phyloP scores from a whole-genome alignment of 2,329 filamentous ascomycete species.

The Didymella pinodella region DNA sequence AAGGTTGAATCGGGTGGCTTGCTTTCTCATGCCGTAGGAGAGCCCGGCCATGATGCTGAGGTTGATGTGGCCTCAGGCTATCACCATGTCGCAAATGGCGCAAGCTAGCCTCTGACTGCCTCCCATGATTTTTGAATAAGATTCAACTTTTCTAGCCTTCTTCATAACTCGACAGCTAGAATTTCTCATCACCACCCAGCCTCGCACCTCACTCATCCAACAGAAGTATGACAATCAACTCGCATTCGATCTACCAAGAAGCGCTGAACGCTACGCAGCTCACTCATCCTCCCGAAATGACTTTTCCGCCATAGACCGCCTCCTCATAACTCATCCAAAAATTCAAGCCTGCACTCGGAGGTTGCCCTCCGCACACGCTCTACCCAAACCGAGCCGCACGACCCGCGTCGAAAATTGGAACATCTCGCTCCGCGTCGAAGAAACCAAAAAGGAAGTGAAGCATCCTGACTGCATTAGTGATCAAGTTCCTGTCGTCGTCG shows the following conservation, averaged over 20 bases:
- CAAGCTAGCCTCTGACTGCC: no score
- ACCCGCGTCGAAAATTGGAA: constrained; percentile 3
- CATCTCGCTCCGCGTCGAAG: background rate
- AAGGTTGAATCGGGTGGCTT: no score
- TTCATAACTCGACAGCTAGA: background rate
- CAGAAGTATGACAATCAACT: background rate
- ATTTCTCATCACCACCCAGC: background rate
- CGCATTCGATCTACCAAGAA: constrained; percentile 9
- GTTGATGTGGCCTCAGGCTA: no score
- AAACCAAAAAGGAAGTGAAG: background rate
- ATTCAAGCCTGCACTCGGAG: constrained; percentile 1
- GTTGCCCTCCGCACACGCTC: background rate
- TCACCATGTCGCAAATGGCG: no score
- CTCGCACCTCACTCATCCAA: background rate
- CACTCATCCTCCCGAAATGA: background rate
- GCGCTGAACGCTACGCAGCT: constrained; percentile 5
- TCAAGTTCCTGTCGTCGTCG: background rate
- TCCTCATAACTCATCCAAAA: constrained; percentile 14
- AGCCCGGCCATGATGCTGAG: no score
- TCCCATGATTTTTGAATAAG: no score
- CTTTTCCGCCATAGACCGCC: constrained; percentile 9
- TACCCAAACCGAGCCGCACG: background rate
- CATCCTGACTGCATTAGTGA: background rate
- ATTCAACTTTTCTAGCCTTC: no score
- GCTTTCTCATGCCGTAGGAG: no score